Evolutionary conservation across 1,139 yeast genomes (phyloP), one percentile per base, ranked within the genome.

Genomic region (Barnettozyma hawaiiensis): DNA sequence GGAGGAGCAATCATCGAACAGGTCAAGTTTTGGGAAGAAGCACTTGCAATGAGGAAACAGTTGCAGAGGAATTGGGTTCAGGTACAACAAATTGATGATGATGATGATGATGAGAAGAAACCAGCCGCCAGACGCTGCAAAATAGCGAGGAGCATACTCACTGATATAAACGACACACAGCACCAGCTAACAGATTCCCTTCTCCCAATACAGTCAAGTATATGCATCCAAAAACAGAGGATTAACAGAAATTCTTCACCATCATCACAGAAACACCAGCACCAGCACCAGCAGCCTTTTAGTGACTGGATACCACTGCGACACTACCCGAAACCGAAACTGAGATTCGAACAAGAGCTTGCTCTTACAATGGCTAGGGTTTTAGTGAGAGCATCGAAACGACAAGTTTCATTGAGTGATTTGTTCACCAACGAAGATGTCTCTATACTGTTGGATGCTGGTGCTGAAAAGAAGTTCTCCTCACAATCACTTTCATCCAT

Each of bases 1-100:
- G 21, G 27, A 63, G 64, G 1, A 38, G 42, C 4, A 45, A 45
- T 23, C 42, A 66, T 11, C 49, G 40, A 66, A 3, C 54, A 53
- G 8, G 19, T 52, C 52, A 53, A 14, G 10, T 50, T 49, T 50
- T 73, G 78, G 78, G 51, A 48, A 16, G 53, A 53, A 8, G 54
- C 63, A 7, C 35, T 72, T 28, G 47, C 52, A 4, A 49, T 50
- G 29, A 55, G 72, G 40, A 43, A 57, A 7, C 39, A 47, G 7
- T 40, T 63, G 15, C 36, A 36, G 4, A 45, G 43, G 2, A 63
- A 63, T 1, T 64, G 67, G 68, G 43, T 48, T 14, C 57, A 60
- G 28, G 39, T 48, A 2, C 52, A 48, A 1, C 49, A 44, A 15
- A 34, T 39, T 5, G 45, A 45, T 16, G 44, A 49, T 20, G 37